These are phyloP conservation scores for Pigoraptor vietnamica DNA, from an alignment of 78 protist genomes.

Conservation along the genomic window DNA sequence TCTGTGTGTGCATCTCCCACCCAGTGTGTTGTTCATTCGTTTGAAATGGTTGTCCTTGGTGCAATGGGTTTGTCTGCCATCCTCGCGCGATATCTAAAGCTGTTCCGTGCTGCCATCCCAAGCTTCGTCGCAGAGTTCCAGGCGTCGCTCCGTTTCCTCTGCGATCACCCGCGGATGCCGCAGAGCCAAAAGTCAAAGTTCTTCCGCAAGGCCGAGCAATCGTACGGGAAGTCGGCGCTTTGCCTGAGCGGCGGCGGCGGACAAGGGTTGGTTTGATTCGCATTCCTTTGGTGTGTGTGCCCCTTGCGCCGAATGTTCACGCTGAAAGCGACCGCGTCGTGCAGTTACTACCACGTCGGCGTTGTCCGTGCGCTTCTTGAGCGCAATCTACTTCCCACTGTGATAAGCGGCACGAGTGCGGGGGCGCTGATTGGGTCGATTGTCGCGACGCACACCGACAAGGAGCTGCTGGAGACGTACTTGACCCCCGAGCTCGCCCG, in stretches of 20 bases:
- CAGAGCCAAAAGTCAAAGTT: not conserved
- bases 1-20: too few relatives aligned
- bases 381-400: slow-evolving; percentile 38
- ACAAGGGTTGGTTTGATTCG: not conserved
- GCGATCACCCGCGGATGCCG: not conserved
- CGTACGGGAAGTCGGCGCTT: slow-evolving; percentile 63
- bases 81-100: too few relatives aligned
- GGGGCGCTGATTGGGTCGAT: slow-evolving; percentile 42
- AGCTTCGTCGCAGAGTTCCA: not conserved
- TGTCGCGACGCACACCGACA: slow-evolving; percentile 12
- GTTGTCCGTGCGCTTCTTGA: slow-evolving; percentile 46
- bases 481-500: not conserved
- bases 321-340: too few relatives aligned
- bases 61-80: too few relatives aligned
- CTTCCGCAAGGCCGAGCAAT: slow-evolving; percentile 10
- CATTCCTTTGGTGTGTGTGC: not conserved
- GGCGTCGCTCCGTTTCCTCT: not conserved
- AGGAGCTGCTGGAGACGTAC: slow-evolving; percentile 1
- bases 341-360: slow-evolving; percentile 48
- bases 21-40: too few relatives aligned
- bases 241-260: slow-evolving; percentile 62
- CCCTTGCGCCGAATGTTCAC: not conserved
- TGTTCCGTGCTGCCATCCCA: not conserved
- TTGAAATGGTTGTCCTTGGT: too few relatives aligned
- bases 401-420: slow-evolving; percentile 32